Evolutionary conservation across 208 protist genomes (phyloP), one percentile per base, ranked within the genome.

Genomic region (Endotrypanum monterogeii): DNA sequence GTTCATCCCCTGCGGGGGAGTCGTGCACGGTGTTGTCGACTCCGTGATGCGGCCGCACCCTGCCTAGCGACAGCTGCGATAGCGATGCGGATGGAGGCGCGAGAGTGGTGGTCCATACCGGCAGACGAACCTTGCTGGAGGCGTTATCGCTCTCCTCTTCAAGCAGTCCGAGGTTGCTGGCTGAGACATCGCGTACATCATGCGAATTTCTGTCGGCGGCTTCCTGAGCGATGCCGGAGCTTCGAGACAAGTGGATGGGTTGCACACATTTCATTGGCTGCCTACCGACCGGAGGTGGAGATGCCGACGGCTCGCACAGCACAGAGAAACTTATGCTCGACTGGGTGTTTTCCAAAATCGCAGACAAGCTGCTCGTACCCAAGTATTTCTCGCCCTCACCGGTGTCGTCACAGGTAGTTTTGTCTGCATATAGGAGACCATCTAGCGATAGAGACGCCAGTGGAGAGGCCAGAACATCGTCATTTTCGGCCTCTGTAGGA

Each of bases 1-100:
- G 65, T 8, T 60, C 41, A 20, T 37, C 58, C 0, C 39, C 58
- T 0, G 67, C 73, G 2, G 73, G 73, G 30, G 73, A 78, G 5
- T 60, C 35, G 37, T 32, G 73, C n/a, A 73, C 37, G 25, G 12
- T 35, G 6, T 23, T 39, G 2, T 57, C 50, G 0, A 30, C 30
- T 28, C 1, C 11, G 46, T 20, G 48, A 30, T 50, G n/a, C 11
- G 62, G 5, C 9, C 62, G 62, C 25, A 18, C 23, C 37, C 50
- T 2, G 25, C 12, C 62, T 18, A 51, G 62, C 14, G 67, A 1
- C 20, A 57, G 50, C 32, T 58, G 28, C 50, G 67, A 30, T n/a
- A 51, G n/a, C 46, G 30, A 28, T 62, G 16, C 6, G 2, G 56
- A 62, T 23, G 30, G 32, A 9, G 5, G 58, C 25, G 58, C 35